Evolutionary conservation across 768 basidiomycete species (phyloP), one percentile per base, ranked within the genome.

Genomic region (Boletus sp.): DNA sequence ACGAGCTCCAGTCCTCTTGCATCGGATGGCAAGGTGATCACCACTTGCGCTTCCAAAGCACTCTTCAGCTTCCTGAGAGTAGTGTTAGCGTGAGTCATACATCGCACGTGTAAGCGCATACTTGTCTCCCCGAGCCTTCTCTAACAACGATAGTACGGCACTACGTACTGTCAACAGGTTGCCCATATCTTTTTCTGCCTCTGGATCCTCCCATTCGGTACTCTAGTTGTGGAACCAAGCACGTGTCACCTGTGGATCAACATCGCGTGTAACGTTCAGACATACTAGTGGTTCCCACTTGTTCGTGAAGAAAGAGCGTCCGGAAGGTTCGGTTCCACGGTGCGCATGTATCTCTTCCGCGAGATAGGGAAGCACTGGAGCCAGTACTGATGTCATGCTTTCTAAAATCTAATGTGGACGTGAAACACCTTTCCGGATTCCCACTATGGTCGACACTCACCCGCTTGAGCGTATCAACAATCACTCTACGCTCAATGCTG

Each of bases 331-430:
- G 0, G 52, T 59, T 33, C 35, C 55, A 45, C 55, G 52, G 18
- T 72, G 69, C 14, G 68, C 69, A 24, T 90, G 80, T 54, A 95
- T 83, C 71, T 98, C 96, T 72, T 97, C 94, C 0, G 92, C 90
- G 6, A 97, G 81, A 67, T 96, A 90, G 9, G 96, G 96, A 2
- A 92, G 77, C 29, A 98, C 85, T 0, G 96, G 96, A 0, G 92
- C 90, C 46, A 94, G 76, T 3, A 92, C 79, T 4, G 78, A 79
- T 1, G 83, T 83, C 73, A 92, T 81, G 2, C 83, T 86, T 30
- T 76, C 73, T 49, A 95, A 71, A 39, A 86, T 77, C 90, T 94
- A 49, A 9, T 9, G 15, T 5, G 12, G 15, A 30, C 24, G 24
- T 55, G 12, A 56, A 47, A 10, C 36, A 48, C 7, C 11, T 18